A percentile compares a stretch with the other conserved stretches of the same genome.
Conservation (phyloP, 2,329 filamentous ascomycete genomes). For the Ceratocystis huliohia region DNA sequence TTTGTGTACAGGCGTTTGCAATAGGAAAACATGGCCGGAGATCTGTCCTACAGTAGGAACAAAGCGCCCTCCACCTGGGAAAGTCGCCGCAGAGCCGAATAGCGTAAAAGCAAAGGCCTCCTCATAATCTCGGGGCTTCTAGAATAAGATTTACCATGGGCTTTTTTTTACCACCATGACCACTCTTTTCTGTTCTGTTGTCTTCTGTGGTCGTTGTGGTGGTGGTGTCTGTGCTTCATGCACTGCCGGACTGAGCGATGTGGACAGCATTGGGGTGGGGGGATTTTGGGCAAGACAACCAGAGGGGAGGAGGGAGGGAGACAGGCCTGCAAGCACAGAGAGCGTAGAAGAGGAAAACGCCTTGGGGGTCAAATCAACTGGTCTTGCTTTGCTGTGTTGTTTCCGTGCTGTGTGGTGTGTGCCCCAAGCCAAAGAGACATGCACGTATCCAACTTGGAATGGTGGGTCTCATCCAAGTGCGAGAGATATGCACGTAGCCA, state of each 20-base stretch:
- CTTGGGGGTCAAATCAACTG: not conserved
- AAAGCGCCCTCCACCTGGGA: not conserved
- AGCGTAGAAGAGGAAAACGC: not conserved
- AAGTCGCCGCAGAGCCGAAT: not conserved
- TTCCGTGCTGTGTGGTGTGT: not conserved
- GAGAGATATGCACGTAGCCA: slow-evolving; percentile 1
- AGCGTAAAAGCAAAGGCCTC: not conserved
- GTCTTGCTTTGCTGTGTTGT: not conserved
- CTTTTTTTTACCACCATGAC: not conserved
- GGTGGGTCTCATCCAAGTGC: not conserved
- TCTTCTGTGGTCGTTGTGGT: not conserved
- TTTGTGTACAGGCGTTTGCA: no score
- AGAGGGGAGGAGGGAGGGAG: not conserved
- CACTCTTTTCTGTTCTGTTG: not conserved
- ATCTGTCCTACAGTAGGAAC: no score
- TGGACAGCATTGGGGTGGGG: not conserved
- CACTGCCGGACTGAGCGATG: not conserved
- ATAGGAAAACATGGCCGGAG: no score
- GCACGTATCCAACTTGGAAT: slow-evolving; percentile 3
- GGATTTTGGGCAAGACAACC: not conserved
- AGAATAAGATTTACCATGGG: not conserved
- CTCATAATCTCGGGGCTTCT: not conserved
- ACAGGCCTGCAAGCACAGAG: not conserved
- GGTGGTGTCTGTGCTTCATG: not conserved
- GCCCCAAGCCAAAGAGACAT: not conserved